Evolutionary conservation across 2,329 filamentous ascomycete genomes (phyloP), one percentile per base, ranked within the genome.

Genomic region (Anthostomella pinea): DNA sequence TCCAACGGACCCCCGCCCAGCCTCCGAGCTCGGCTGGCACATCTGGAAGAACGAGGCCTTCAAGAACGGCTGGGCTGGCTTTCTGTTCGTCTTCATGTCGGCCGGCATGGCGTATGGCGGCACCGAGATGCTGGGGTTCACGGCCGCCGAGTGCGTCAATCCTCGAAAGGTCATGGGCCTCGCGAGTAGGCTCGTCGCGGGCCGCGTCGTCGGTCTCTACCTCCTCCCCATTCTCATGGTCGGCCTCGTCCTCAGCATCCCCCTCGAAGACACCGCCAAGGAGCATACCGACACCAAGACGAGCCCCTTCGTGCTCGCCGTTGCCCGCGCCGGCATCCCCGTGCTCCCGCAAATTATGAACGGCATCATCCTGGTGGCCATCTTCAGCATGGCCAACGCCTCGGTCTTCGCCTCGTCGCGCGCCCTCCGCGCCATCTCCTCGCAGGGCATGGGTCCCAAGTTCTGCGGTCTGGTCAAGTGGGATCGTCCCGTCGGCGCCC

Each of bases 21-120:
- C 73, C 47, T 72, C 22, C 5, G 30, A 45, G 11, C 29, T 75
- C 39, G 70, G 75, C 8, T 69, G 65, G 9, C 60, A 63, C 21
- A 73, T 72, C 53, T 79, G 74, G 73, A 62, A 67, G 32, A 54
- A 69, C 13, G 65, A 66, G 4, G 68, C 72, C 1, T 67, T 70
- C 48, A 51, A 56, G 25, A 61, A 68, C 32, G 67, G 66, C 2
- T 57, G 60, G 24, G 50, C 58, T 11, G 68, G 68, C 4, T 64
- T 70, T 28, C 60, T 69, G 28, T 59, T 58, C 38, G 66, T 67
- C 18, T 69, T 72, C 43, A 63, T 68, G 28, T 62, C 63, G 1
- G 65, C 68, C 5, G 66, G 67, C 11, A 65, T 68, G 51, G 60
- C 66, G 8, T 71, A 68, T 35, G 61, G 65, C 8, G 68, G 68